phyloP scores from a whole-genome alignment of 2,329 filamentous ascomycete species.

The Penicillium brevicompactum region DNA sequence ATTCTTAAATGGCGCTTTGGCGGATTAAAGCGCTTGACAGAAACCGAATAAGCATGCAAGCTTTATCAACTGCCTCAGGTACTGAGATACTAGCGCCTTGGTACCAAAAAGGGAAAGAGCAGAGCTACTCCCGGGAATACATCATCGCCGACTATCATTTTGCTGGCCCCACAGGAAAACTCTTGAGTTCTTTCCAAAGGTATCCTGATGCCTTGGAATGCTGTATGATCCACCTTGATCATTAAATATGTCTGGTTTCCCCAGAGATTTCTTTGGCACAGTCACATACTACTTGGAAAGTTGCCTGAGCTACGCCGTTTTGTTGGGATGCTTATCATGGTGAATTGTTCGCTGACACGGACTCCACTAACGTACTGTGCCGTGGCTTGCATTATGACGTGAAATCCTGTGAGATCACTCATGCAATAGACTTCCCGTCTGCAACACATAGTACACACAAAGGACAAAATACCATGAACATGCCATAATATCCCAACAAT shows the following conservation, averaged over 20 bases:
- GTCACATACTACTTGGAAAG: too few relatives aligned
- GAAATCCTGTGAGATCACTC: neutral
- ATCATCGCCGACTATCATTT: slow-evolving; percentile 6
- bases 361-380: neutral
- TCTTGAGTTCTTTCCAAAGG: neutral
- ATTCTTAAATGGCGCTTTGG: neutral
- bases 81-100: neutral
- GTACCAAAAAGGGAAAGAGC: neutral
- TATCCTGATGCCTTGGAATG: neutral
- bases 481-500: too few relatives aligned
- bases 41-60: neutral
- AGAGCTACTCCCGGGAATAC: neutral
- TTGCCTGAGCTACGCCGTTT: too few relatives aligned
- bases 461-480: neutral
- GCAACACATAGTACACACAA: neutral
- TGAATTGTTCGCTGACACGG: neutral
- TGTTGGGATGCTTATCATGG: neutral
- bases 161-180: neutral
- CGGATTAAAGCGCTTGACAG: neutral
- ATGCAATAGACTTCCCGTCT: neutral
- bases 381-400: neutral
- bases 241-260: neutral
- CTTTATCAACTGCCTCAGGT: neutral
- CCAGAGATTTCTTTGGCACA: neutral
- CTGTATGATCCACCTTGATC: neutral